Conservation (phyloP, 345 rosid genomes). For the Toxicodendron radicans region DNA sequence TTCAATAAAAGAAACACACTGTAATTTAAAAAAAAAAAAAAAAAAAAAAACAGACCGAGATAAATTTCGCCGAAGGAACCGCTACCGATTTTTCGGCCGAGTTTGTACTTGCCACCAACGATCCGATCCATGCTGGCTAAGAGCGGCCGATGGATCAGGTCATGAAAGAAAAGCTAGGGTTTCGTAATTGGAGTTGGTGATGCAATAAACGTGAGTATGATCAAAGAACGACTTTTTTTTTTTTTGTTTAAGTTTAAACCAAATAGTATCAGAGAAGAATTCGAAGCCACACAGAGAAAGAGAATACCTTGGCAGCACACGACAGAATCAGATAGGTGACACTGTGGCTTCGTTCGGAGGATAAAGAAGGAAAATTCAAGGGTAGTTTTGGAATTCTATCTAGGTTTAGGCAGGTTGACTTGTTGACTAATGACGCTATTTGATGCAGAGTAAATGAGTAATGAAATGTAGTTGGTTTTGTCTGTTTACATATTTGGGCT, state of each 20-base stretch:
- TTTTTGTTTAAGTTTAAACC: not conserved
- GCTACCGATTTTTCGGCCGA: constrained; percentile 91
- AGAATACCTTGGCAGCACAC: constrained; percentile 9
- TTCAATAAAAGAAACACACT: not conserved
- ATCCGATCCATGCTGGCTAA: constrained; percentile 57
- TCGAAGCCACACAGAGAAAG: constrained; percentile 26
- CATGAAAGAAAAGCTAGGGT: constrained; percentile 15
- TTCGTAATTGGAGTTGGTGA: constrained; percentile 6
- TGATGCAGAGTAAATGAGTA: not conserved
- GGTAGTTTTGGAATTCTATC: constrained; percentile 29
- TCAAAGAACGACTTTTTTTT: not conserved
- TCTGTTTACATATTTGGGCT: not conserved
- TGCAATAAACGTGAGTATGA: not conserved
- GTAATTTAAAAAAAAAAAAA: no score
- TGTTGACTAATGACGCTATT: not conserved
- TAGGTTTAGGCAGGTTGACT: constrained; percentile 3
- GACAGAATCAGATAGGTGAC: constrained; percentile 21
- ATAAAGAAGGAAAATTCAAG: constrained; percentile 16
- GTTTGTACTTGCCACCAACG: constrained; percentile 87
- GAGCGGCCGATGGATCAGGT: constrained; percentile 31
- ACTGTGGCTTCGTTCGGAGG: constrained; percentile 9
- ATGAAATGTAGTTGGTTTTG: no score
- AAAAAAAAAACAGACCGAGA: constrained; percentile 52
- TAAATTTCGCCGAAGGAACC: constrained; percentile 96
- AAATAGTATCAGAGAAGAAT: constrained; percentile 10